Conservation (phyloP, 2,329 filamentous ascomycete species). For the Calonectria pseudoreteaudii region DNA sequence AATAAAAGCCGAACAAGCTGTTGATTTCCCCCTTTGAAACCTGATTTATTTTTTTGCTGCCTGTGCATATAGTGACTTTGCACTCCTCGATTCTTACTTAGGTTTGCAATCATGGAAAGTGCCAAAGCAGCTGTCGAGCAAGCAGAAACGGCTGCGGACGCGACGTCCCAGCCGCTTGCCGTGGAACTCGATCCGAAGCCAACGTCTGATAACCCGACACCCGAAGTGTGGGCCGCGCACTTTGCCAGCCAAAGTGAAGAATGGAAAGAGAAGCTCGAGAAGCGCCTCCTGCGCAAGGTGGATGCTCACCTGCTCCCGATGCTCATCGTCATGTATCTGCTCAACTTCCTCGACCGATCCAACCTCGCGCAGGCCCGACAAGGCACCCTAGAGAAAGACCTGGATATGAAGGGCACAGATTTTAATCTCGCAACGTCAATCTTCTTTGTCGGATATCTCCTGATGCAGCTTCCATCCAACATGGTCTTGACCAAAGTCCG, state of each 20-base stretch:
- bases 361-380: conserved; percentile 68
- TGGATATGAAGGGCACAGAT: conserved; percentile 66
- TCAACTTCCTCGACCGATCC: conserved; percentile 66
- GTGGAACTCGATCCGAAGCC: not conserved
- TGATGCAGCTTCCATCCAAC: conserved; percentile 73
- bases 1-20: not conserved
- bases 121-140: not conserved
- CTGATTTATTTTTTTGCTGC: not conserved
- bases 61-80: not conserved
- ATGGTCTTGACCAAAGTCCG: conserved; percentile 65
- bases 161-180: not conserved
- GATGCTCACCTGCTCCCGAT: conserved; percentile 64
- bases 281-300: conserved; percentile 60
- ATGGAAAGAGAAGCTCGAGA: conserved; percentile 39
- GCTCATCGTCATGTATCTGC: conserved; percentile 66
- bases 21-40: not conserved
- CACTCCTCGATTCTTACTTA: no score
- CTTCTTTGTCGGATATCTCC: conserved; percentile 71
- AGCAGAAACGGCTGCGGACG: not conserved
- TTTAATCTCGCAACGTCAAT: conserved; percentile 70
- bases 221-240: conserved; percentile 18
- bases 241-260: conserved; percentile 29
- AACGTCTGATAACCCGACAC: not conserved
- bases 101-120: not conserved
- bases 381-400: conserved; percentile 63